Percentiles rank a stretch among this genome's conserved stretches.
phyloP scores from a whole-genome alignment of 2,329 filamentous ascomycete species.

The Stagonosporopsis vannaccii region DNA sequence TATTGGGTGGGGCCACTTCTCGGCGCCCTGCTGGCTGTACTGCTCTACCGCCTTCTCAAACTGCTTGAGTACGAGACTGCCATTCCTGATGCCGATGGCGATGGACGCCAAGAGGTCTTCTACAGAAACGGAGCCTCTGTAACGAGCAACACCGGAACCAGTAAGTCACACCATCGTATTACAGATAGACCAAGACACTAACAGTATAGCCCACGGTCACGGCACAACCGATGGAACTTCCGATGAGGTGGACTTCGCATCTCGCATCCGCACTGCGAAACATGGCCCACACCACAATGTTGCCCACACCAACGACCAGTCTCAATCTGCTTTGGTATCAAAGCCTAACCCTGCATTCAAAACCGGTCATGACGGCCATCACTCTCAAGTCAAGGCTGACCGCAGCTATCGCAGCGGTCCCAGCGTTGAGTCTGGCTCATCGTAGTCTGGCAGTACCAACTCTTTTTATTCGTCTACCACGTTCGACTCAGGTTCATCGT shows the following conservation, averaged over 20 bases:
- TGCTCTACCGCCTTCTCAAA: constrained; percentile 60
- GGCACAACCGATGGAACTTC: constrained; percentile 38
- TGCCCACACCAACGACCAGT: constrained; percentile 6
- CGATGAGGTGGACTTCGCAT: constrained; percentile 26
- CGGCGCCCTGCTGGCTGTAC: constrained; percentile 55
- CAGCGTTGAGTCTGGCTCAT: constrained; percentile 37
- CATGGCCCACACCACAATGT: constrained; percentile 4
- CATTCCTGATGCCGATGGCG: constrained; percentile 57
- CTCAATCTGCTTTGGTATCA: background rate
- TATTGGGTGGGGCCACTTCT: constrained; percentile 60
- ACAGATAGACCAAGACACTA: constrained; percentile 16
- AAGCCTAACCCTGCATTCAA: constrained; percentile 27
- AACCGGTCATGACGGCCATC: constrained; percentile 40
- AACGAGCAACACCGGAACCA: constrained; percentile 13
- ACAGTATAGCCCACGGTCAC: constrained; percentile 26
- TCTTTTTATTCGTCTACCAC: constrained; percentile 13
- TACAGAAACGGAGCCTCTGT: constrained; percentile 29
- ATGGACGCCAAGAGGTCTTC: constrained; percentile 49
- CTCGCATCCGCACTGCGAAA: constrained; percentile 17
- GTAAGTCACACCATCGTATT: constrained; percentile 11
- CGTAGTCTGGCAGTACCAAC: constrained; percentile 34
- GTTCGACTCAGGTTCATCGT: constrained; percentile 7
- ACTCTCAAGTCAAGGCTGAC: constrained; percentile 30
- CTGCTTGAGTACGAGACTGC: constrained; percentile 59
- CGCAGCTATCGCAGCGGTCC: constrained; percentile 38